Evolutionary conservation across 208 protist species (phyloP).

Genomic region (Leishmania gerbilli): DNA sequence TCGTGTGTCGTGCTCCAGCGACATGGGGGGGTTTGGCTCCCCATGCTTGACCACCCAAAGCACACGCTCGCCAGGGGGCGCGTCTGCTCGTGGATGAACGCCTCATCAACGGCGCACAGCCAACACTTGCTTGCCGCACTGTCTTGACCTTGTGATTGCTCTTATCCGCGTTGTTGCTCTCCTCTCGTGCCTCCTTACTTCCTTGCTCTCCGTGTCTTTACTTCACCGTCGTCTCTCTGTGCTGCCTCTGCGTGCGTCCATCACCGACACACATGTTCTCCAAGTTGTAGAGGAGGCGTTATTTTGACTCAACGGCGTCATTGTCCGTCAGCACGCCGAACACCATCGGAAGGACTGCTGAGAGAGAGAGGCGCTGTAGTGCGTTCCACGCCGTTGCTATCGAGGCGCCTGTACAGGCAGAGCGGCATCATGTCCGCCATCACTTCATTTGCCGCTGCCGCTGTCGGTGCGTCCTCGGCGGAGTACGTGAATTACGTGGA

Average conservation of each 20-base stretch:
- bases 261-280: not conserved
- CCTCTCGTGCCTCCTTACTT: not conserved
- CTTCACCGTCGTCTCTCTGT: not conserved
- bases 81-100: not conserved
- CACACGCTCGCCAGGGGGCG: not conserved
- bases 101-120: not conserved
- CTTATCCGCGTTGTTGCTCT: not conserved
- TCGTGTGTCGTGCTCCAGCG: not conserved
- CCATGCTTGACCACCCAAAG: not conserved
- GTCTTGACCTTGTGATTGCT: not conserved
- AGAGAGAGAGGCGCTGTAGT: not conserved
- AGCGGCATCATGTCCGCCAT: not conserved
- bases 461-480: too few relatives aligned
- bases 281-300: not conserved
- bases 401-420: not conserved
- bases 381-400: not conserved
- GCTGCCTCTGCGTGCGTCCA: not conserved
- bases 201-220: not conserved
- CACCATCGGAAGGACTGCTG: not conserved
- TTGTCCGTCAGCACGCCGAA: not conserved
- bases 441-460: not conserved
- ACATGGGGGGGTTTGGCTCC: not conserved
- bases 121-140: not conserved
- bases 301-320: not conserved
- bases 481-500: conserved; percentile 79